Conservation (phyloP, 345 rosid species). For the Erodium maritimum region DNA sequence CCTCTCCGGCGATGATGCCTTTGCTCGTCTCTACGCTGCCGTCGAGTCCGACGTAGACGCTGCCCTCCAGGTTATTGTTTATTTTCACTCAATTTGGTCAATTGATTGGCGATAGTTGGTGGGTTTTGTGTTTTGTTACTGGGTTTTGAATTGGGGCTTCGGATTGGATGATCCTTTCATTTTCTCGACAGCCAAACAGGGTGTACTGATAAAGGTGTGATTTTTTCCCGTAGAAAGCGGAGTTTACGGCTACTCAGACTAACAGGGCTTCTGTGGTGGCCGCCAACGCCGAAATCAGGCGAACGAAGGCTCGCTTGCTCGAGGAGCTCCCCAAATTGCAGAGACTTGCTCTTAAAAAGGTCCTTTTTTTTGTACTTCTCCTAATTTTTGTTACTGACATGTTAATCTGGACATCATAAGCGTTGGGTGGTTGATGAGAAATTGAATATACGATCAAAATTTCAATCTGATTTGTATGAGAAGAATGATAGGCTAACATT, state of each 20-base stretch:
- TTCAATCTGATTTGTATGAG: no score
- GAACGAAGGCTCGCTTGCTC: slow-evolving; percentile 46
- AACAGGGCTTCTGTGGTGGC: slow-evolving; percentile 54
- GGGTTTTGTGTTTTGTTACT: background rate
- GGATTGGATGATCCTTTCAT: no score
- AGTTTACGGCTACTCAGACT: slow-evolving; percentile 37
- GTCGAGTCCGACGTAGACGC: slow-evolving; percentile 37
- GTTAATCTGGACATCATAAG: no score
- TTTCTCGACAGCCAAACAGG: no score
- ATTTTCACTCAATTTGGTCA: background rate
- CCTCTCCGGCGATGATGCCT: slow-evolving; percentile 51
- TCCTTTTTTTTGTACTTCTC: slow-evolving; percentile 1
- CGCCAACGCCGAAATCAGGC: slow-evolving; percentile 50
- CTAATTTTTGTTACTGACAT: background rate
- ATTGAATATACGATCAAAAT: no score
- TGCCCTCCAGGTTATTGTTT: slow-evolving; percentile 22
- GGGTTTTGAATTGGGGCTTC: background rate
- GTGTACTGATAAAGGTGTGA: no score
- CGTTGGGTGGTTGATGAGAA: no score
- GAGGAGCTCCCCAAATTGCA: slow-evolving; percentile 60
- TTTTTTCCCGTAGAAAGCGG: slow-evolving; percentile 35
- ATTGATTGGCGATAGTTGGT: background rate
- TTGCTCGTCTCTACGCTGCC: slow-evolving; percentile 41
- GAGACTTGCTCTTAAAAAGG: slow-evolving; percentile 55
- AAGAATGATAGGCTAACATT: no score